Conservation (phyloP, 345 rosid species). For the Melastoma malabathricum region DNA sequence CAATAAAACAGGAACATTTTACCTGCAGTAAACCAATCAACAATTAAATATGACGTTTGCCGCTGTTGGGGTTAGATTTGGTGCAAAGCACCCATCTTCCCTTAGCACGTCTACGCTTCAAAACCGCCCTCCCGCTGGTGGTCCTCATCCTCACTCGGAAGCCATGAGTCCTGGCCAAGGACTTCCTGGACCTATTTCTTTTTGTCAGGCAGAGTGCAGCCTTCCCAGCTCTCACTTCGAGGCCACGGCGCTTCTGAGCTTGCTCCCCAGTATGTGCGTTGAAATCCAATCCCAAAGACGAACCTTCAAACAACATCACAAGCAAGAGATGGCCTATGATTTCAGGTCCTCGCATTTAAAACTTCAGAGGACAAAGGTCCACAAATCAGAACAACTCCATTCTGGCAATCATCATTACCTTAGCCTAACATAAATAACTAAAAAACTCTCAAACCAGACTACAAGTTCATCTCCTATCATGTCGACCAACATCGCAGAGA, state of each 20-base stretch:
- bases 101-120: constrained; percentile 85
- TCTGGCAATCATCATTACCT: too few relatives aligned
- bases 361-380: background rate
- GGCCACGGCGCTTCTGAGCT: constrained; percentile 28
- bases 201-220: constrained; percentile 74
- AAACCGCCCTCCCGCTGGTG: constrained; percentile 69
- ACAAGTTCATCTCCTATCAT: too few relatives aligned
- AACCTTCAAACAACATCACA: constrained; percentile 30
- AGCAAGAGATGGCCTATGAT: background rate
- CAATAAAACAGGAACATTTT: constrained; percentile 1
- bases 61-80: constrained; percentile 73
- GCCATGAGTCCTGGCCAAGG: constrained; percentile 89
- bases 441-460: too few relatives aligned
- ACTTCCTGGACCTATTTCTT: constrained; percentile 84
- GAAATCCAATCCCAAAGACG: constrained; percentile 46
- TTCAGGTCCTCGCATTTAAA: background rate
- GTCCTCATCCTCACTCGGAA: constrained; percentile 84
- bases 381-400: background rate
- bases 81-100: constrained; percentile 85
- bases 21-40: background rate
- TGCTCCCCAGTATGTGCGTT: constrained; percentile 20
- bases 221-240: constrained; percentile 89
- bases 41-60: constrained; percentile 31
- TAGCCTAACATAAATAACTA: too few relatives aligned
- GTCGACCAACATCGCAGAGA: too few relatives aligned